Base-by-base conservation (phyloP, 192 early-diverging fungal genomes). In the Geranomyces michiganensis region DNA sequence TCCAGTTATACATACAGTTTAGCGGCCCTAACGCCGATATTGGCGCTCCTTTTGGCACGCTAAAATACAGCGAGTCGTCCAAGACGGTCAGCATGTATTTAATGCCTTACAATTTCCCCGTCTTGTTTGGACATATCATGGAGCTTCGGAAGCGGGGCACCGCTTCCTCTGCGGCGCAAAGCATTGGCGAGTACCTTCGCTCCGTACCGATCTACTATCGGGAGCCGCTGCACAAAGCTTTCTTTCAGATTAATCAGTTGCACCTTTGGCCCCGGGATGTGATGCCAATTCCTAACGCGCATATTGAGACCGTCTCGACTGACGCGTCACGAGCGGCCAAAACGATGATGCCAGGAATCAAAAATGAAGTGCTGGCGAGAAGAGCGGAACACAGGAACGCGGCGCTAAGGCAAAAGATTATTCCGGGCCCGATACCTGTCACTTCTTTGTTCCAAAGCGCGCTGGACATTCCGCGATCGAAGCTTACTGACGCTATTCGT, bases 21-120 rank as follows among this genome's bases (percentile, higher is more conserved):
- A 90, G 89, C 36, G 83, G 87, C 68, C 81, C 79, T n/a, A 84
- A 82, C 44, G 75, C 81, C 0, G 91, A 87, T 0, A 74, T 76
- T 36, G 89, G 89, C 27, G 85, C 84, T 48, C 88, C 91, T 1
- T 93, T 92, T 71, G 92, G 92, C 15, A 90, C 89, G 31, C 69
- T 94, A 41, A 90, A 89, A 65, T 85, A 86, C 30, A 90, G 85
- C 70, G 81, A 84, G 0, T 78, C 79, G 21, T 83, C 85, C 33
- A 88, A 84, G 29, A 82, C 83, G 3, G 92, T 94, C 33, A 90
- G 89, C 31, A 68, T 94, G 69, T 92, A 90, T 44, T 76, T 92
- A 6, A 74, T 92, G 55, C 90, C 92, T 1, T 94, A 94, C 75
- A 92, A 93, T 70, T 94, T 87, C 68, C 86, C 88, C 0, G 82